These are phyloP conservation scores for Lactifluus volemus DNA, from an alignment of 768 basidiomycete species.

Conservation along the genomic window DNA sequence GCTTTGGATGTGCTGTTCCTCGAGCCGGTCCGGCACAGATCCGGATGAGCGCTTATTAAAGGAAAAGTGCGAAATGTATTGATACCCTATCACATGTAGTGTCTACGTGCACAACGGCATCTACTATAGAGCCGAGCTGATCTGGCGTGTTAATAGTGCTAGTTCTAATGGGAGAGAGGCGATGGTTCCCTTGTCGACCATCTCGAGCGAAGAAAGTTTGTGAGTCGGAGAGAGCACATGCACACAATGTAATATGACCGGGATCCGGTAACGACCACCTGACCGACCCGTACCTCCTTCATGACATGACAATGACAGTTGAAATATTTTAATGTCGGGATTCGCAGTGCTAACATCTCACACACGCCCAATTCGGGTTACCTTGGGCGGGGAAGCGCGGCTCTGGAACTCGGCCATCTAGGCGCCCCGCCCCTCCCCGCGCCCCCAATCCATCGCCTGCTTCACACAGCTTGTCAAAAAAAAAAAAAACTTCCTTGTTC, in stretches of 20 bases:
- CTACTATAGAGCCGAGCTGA: neutral
- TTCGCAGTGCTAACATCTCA: neutral
- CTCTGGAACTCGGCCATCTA: neutral
- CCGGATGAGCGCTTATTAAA: neutral
- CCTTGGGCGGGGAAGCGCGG: neutral
- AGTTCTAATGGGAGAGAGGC: neutral
- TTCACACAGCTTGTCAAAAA: too few species aligned
- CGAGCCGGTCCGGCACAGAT: neutral
- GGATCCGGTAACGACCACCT: neutral
- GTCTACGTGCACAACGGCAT: neutral
- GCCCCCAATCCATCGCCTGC: too few species aligned
- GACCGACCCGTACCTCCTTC: neutral
- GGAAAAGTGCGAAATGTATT: too few species aligned
- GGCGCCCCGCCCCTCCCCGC: too few species aligned
- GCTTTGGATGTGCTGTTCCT: neutral
- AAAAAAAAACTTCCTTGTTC: too few species aligned
- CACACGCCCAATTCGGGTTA: neutral
- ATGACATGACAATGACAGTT: neutral
- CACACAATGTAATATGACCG: neutral
- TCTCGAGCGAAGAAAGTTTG: neutral
- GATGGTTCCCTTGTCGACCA: conserved; percentile 1
- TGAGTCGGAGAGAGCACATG: neutral
- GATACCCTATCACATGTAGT: neutral
- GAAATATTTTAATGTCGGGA: neutral
- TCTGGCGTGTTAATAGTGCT: too few species aligned